These are phyloP conservation scores for Retiboletus flavoniger DNA, from an alignment of 1,284 basidiomycete genomes.

Conservation along the genomic window DNA sequence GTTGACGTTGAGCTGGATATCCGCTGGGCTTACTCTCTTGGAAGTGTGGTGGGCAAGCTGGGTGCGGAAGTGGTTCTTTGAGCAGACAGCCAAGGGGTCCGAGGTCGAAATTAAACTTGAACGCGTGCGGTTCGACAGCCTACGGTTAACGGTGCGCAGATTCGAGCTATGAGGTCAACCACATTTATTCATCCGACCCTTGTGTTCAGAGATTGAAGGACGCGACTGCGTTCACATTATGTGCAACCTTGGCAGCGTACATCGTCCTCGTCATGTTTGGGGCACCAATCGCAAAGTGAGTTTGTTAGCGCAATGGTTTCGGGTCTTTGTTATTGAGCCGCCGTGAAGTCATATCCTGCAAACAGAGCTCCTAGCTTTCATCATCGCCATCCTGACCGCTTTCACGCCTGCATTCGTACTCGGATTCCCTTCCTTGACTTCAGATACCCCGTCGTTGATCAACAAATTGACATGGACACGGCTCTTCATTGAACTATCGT, in stretches of 20 bases:
- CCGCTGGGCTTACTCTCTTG: constrained; percentile 54
- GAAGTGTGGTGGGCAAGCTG: constrained; percentile 76
- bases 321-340: constrained; percentile 12
- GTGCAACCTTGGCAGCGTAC: constrained; percentile 49
- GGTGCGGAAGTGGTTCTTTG: constrained; percentile 55
- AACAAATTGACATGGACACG: constrained; percentile 66
- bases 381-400: constrained; percentile 66
- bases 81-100: constrained; percentile 28
- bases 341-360: constrained; percentile 46
- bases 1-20: constrained; percentile 61
- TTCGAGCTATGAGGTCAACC: constrained; percentile 25
- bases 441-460: constrained; percentile 43
- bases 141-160: constrained; percentile 30
- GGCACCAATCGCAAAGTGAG: constrained; percentile 65
- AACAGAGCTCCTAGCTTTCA: constrained; percentile 67
- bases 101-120: constrained; percentile 44
- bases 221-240: constrained; percentile 55
- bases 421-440: constrained; percentile 56
- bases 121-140: constrained; percentile 34
- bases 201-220: constrained; percentile 37
- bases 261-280: constrained; percentile 67
- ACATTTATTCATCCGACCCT: constrained; percentile 5
- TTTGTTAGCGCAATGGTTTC: constrained; percentile 8
- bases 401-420: constrained; percentile 71
- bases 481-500: constrained; percentile 80